phyloP scores from a whole-genome alignment of 2,329 filamentous ascomycete species.

The Cladorrhinum sp. region DNA sequence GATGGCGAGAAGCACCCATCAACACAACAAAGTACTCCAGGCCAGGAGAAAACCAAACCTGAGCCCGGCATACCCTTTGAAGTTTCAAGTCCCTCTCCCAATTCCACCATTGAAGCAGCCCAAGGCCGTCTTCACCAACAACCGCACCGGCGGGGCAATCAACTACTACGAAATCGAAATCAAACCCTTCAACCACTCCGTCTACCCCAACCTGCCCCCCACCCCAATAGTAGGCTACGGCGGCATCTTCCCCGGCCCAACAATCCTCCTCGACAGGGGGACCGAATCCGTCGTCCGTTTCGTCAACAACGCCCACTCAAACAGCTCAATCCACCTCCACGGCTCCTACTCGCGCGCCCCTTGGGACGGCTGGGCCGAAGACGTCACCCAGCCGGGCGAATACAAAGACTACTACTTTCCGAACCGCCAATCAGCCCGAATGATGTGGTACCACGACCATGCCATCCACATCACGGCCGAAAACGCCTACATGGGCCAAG shows the following conservation, averaged over 20 bases:
- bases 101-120: conserved; percentile 43
- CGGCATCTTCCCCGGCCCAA: conserved; percentile 53
- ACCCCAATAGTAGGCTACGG: conserved; percentile 47
- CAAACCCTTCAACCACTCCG: conserved; percentile 32
- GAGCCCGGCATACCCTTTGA: conserved; percentile 36
- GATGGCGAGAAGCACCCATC: neutral
- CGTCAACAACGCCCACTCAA: conserved; percentile 45
- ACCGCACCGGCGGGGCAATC: conserved; percentile 34
- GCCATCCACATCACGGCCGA: conserved; percentile 45
- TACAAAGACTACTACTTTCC: conserved; percentile 64
- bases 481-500: conserved; percentile 56
- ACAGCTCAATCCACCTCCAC: conserved; percentile 52
- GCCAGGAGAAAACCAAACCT: conserved; percentile 2
- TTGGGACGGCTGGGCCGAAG: conserved; percentile 50
- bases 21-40: neutral
- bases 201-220: conserved; percentile 36
- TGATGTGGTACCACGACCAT: conserved; percentile 57
- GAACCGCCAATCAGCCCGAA: conserved; percentile 50
- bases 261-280: conserved; percentile 46
- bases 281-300: conserved; percentile 53
- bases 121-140: conserved; percentile 38
- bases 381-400: conserved; percentile 47
- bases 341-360: conserved; percentile 49
- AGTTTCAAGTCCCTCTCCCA: conserved; percentile 42
- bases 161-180: conserved; percentile 38